These are phyloP conservation scores for Cystobasidiopsis lactophilus DNA, from an alignment of 768 basidiomycete genomes.

Conservation along the genomic window DNA sequence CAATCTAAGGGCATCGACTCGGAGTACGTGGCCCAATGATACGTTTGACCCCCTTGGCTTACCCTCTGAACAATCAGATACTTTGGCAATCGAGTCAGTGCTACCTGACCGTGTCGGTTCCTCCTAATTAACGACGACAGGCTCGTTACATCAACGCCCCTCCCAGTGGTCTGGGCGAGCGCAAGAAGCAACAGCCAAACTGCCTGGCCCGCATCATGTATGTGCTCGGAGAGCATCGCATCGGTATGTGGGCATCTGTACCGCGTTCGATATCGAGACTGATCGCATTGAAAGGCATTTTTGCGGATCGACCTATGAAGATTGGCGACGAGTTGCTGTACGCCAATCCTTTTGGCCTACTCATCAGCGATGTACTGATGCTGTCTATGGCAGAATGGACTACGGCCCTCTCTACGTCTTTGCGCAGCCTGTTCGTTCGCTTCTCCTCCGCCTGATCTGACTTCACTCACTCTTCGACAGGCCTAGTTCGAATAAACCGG, in stretches of 20 bases:
- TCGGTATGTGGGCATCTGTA: not conserved
- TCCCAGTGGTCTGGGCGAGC: not conserved
- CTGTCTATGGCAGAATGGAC: not conserved
- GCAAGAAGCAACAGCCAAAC: not conserved
- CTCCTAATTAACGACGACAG: not conserved
- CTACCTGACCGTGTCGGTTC: not conserved
- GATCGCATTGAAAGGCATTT: too few relatives aligned
- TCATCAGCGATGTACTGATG: too few relatives aligned
- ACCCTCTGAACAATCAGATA: too few relatives aligned
- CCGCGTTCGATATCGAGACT: too few relatives aligned
- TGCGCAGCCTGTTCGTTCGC: not conserved
- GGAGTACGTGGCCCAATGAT: not conserved
- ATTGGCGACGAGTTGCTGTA: too few relatives aligned
- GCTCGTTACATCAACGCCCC: slow-evolving; percentile 1
- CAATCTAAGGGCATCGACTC: not conserved
- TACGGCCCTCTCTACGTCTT: not conserved
- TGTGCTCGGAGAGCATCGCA: slow-evolving; percentile 2
- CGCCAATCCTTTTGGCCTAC: too few relatives aligned
- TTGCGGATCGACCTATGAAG: too few relatives aligned
- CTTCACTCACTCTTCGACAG: too few relatives aligned
- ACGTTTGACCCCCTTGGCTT: too few relatives aligned
- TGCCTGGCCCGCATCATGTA: not conserved
- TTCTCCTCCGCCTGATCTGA: too few relatives aligned
- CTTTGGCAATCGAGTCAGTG: not conserved
- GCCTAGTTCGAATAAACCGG: too few relatives aligned